Evolutionary conservation across 1,284 basidiomycete genomes (phyloP), one percentile per base, ranked within the genome.

Genomic region (Apiotrichum laibachii): DNA sequence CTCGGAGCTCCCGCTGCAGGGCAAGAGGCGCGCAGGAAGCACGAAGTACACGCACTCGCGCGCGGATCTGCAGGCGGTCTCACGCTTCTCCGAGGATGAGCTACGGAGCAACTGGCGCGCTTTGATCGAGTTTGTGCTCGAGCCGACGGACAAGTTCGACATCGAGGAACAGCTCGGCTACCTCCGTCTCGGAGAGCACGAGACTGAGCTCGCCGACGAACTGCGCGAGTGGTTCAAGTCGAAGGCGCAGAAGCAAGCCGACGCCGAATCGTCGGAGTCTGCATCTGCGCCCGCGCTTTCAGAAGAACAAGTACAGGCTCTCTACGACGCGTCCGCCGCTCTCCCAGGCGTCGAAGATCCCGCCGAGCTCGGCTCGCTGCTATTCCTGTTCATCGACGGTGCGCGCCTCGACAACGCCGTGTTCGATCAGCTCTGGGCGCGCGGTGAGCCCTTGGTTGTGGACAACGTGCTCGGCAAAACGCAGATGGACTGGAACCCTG

Each of bases 371-470:
- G 56, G 57, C 21, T 63, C 66, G 1, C 64, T 71, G 16, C 62
- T 68, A 0, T 76, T 78, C 66, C 69, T 76, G 57, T 68, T 66
- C 18, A 84, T 88, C 64, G 61, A 77, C 0, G 80, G 83, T 51
- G 70, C 79, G 8, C 80, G 84, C 19, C 81, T 91, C 21, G 83
- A 83, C 10, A 83, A 86, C 34, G 80, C 82, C 1, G 69, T 80
- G 10, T 93, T 93, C 77, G 83, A 84, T 54, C 71, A 78, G 10
- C 75, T 92, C 5, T 94, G 92, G 92, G 73, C 76, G 3, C 78
- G 78, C 26, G 90, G 91, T 21, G 81, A 86, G 42, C 89, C 92
- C 0, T 73, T 95, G 15, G 84, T 94, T 19, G 87, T 92, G 46
- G 85, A 85, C 34, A 85, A 82, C 34, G 75, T 90, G 7, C 75